phyloP scores from a whole-genome alignment of 2,329 filamentous ascomycete species.

The Alternaria incomplexa region DNA sequence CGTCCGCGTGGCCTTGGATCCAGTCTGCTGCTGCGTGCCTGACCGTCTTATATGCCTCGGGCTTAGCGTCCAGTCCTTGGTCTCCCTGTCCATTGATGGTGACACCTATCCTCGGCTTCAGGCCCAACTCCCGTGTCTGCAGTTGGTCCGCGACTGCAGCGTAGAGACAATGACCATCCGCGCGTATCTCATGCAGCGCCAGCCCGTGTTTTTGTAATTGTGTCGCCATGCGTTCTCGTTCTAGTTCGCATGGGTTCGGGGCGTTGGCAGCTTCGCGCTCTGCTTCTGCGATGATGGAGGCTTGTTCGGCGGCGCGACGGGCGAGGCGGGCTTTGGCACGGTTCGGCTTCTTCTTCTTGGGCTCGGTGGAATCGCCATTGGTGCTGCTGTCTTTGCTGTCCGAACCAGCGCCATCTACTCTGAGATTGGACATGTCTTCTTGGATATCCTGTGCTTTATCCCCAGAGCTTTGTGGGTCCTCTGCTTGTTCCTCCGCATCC shows the following conservation, averaged over 20 bases:
- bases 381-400: constrained; percentile 1
- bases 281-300: constrained; percentile 71
- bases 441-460: constrained; percentile 19
- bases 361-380: constrained; percentile 1
- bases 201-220: constrained; percentile 70
- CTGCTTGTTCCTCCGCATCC: constrained; percentile 16
- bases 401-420: constrained; percentile 1
- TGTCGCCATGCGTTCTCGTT: constrained; percentile 66
- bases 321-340: constrained; percentile 90
- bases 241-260: constrained; percentile 47
- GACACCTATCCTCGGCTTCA: constrained; percentile 45
- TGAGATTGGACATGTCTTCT: constrained; percentile 14
- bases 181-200: constrained; percentile 77
- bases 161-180: constrained; percentile 95
- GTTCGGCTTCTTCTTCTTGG: constrained; percentile 74
- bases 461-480: not conserved
- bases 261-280: constrained; percentile 70
- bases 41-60: constrained; percentile 67
- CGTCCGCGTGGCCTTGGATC: constrained; percentile 74
- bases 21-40: constrained; percentile 76
- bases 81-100: constrained; percentile 25
- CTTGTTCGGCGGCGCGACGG: constrained; percentile 83
- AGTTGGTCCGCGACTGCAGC: constrained; percentile 89
- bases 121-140: constrained; percentile 47
- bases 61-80: not conserved